A percentile compares a stretch with the other conserved stretches of the same genome.
phyloP scores from a whole-genome alignment of 805 yeast species.

The Maudiozyma barnettii region DNA sequence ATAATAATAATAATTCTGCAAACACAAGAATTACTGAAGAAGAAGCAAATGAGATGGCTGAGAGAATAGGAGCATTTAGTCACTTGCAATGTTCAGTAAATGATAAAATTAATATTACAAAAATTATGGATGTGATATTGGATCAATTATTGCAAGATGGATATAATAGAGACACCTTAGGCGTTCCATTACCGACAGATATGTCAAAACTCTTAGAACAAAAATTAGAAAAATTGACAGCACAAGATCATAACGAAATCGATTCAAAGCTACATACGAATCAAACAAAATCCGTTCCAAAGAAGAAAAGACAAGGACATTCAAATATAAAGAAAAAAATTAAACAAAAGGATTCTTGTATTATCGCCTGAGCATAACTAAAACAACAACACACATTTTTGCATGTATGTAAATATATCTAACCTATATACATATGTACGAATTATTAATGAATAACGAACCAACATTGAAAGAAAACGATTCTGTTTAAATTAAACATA shows the following conservation, averaged over 20 bases:
- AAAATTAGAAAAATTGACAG: not conserved
- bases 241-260: not conserved
- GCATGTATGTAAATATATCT: not conserved
- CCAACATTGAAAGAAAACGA: too few relatives aligned
- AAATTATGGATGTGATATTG: not conserved
- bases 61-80: constrained; percentile 54
- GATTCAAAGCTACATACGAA: not conserved
- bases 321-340: not conserved
- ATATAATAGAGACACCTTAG: not conserved
- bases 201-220: not conserved
- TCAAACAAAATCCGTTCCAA: not conserved
- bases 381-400: not conserved
- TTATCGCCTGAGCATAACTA: not conserved
- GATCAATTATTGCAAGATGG: not conserved
- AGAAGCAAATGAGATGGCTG: constrained; percentile 44
- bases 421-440: too few relatives aligned
- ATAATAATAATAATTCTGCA: constrained; percentile 27
- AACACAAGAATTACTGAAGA: constrained; percentile 32
- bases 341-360: not conserved
- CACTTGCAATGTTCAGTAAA: constrained; percentile 79
- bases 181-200: not conserved
- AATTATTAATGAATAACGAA: too few relatives aligned
- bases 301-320: not conserved
- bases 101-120: not conserved
- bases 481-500: too few relatives aligned